Percentiles rank a stretch among this genome's conserved stretches.
These are phyloP conservation scores for Stephania cephalantha DNA, from an alignment of 164 flowering plant species.

Conservation along the genomic window DNA sequence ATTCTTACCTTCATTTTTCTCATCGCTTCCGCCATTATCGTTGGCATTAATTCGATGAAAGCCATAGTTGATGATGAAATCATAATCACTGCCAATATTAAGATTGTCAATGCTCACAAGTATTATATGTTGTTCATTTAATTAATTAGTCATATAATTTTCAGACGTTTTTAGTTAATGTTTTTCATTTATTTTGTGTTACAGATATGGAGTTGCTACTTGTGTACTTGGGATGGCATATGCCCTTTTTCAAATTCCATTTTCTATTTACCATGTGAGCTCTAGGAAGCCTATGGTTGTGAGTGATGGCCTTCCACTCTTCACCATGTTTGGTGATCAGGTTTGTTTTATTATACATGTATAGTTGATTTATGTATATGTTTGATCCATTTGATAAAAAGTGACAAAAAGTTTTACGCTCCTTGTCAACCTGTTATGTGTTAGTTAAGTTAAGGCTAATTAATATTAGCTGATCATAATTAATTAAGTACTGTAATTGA, in stretches of 20 bases:
- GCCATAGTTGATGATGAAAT: background rate
- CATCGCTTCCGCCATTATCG: background rate
- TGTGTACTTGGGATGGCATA: slow-evolving; percentile 10
- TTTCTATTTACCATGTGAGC: slow-evolving; percentile 11
- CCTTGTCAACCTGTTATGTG: no score
- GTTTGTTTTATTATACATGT: background rate
- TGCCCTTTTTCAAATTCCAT: slow-evolving; percentile 14
- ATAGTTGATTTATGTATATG: background rate
- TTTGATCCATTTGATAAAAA: no score
- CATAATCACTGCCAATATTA: background rate
- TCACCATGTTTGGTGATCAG: slow-evolving; percentile 13
- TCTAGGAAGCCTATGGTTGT: slow-evolving; percentile 6
- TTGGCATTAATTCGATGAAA: background rate
- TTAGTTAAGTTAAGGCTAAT: no score
- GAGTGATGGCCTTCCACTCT: slow-evolving; percentile 7
- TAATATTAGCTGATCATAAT: no score
- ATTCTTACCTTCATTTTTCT: background rate
- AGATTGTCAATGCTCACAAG: background rate
- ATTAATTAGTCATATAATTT: no score
- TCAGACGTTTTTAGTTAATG: background rate
- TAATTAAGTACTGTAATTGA: no score
- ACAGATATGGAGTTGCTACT: slow-evolving; percentile 9
- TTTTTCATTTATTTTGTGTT: slow-evolving; percentile 2
- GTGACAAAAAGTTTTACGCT: no score
- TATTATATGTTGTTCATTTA: background rate